Percentiles rank a stretch among this genome's conserved stretches.
Evolutionary conservation across 169 alveolate species (phyloP).

Genomic region (Besnoitia besnoiti): DNA sequence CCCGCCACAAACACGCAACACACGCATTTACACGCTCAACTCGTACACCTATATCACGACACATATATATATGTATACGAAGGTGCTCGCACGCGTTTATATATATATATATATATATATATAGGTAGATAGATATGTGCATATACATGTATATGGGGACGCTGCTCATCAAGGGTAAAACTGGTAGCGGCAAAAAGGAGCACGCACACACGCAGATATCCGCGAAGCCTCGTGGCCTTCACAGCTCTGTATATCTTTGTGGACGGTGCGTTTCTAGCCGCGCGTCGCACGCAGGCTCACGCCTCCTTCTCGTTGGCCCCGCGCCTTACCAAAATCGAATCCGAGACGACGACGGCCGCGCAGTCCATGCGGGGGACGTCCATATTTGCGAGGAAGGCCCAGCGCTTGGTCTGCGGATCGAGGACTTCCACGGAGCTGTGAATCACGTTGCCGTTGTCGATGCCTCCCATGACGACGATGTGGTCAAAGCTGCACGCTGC

Average conservation of each 20-base stretch:
- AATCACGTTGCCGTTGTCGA: conserved; percentile 76
- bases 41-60: not conserved
- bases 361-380: conserved; percentile 53
- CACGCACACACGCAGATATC: too few species aligned
- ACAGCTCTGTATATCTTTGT: too few species aligned
- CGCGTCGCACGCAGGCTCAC: too few species aligned
- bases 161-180: too few species aligned
- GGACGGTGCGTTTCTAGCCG: too few species aligned
- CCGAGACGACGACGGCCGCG: conserved; percentile 53
- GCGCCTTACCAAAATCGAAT: conserved; percentile 38
- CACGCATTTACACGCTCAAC: not conserved
- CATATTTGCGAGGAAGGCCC: conserved; percentile 57
- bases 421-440: conserved; percentile 33
- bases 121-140: not conserved
- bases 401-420: conserved; percentile 16
- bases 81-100: not conserved
- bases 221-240: too few species aligned
- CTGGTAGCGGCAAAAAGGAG: too few species aligned
- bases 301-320: not conserved
- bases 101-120: not conserved
- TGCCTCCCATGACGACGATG: conserved; percentile 84
- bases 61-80: not conserved
- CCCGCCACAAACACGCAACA: not conserved
- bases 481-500: conserved; percentile 80
- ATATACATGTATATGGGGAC: not conserved